Base-by-base conservation (phyloP, 2,329 filamentous ascomycete species). In the Cytospora schulzeri region DNA sequence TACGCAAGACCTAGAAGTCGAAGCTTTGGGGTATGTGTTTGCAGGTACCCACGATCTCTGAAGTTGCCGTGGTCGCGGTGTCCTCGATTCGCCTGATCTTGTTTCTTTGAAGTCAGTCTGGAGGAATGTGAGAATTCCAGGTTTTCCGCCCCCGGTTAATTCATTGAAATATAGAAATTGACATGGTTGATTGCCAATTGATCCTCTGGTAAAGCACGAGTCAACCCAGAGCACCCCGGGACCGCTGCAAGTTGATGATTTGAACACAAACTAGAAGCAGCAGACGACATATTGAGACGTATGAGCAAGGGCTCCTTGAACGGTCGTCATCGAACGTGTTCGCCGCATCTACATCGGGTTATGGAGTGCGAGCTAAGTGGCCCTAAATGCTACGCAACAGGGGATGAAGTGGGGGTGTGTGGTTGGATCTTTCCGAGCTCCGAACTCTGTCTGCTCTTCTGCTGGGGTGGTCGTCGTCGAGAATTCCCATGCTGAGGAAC, bases 381-480 rank as follows among this genome's bases (percentile, higher is more conserved):
- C 41, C 41, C n/a, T 48, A 48, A 48, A 48, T 48, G 41, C 41
- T 48, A 48, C 41, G 41, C 41, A 48, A 48, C 41, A 48, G n/a
- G 41, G 41, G 41, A 48, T 24, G 12, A 24, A 7, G 41, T 48
- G 41, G 41, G 41, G 41, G 41, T 45, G n/a, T 48, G n/a, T 48
- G 41, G 41, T 48, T n/a, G 41, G 38, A n/a, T n/a, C 41, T 24
- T 22, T 24, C 41, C 41, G 19, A 48, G 6, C 19, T 48, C n/a
- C n/a, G 41, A 22, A 48, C 5, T 11, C 17, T 15, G n/a, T n/a
- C 41, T 22, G n/a, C n/a, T 48, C n/a, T 48, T 22, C n/a, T 48
- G n/a, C 41, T 22, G 1, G n/a, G 19, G 6, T 14, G n/a, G 9
- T 22, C n/a, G 41, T 24, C n/a, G 41, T 9, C n/a, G n/a, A 48